phyloP scores from a whole-genome alignment of 1,284 basidiomycete species.

The Gomphus bonarii region DNA sequence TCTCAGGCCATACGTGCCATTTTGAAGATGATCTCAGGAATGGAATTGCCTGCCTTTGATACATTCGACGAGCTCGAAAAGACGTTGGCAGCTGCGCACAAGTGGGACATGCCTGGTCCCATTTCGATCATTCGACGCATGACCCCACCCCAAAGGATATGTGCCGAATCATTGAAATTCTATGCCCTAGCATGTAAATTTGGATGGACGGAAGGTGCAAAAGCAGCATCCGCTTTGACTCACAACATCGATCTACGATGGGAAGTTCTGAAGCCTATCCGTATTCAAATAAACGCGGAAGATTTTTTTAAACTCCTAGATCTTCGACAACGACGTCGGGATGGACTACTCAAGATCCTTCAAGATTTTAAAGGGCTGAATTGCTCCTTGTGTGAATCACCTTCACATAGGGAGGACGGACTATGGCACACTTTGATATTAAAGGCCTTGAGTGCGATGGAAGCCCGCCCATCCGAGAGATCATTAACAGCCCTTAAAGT shows the following conservation, averaged over 20 bases:
- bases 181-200: constrained; percentile 29
- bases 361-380: no score
- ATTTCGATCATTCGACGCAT: constrained; percentile 1
- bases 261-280: no score
- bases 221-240: constrained; percentile 22
- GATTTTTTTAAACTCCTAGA: no score
- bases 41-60: constrained; percentile 35
- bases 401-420: no score
- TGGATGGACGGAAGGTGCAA: constrained; percentile 28
- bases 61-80: constrained; percentile 43
- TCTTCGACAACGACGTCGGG: no score
- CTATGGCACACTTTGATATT: no score
- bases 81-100: constrained; percentile 24
- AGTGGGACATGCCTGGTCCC: constrained; percentile 12
- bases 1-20: constrained; percentile 32
- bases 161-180: constrained; percentile 12
- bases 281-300: no score
- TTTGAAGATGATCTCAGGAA: constrained; percentile 34
- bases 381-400: no score
- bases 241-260: constrained; percentile 10
- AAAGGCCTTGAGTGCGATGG: no score
- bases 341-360: no score
- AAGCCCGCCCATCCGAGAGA: no score
- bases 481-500: no score
- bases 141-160: neutral